These are phyloP conservation scores for Backusella circina DNA, from an alignment of 192 early-diverging fungal genomes.

Conservation along the genomic window DNA sequence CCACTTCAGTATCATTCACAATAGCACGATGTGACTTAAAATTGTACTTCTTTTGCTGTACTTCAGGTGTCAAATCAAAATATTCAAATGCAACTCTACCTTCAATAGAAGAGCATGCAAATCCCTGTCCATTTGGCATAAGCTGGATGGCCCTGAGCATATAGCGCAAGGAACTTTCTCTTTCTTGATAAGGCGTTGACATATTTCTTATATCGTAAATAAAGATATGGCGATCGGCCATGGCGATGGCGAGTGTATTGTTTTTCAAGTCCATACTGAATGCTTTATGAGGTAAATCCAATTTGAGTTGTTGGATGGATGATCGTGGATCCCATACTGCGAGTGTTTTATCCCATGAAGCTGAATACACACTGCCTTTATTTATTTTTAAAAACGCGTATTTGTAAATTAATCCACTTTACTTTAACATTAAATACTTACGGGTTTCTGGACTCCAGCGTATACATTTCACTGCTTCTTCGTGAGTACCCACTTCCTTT, in stretches of 20 bases:
- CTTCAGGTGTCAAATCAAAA: conserved; percentile 67
- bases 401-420: background rate
- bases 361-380: conserved; percentile 69
- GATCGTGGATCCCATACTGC: conserved; percentile 73
- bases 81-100: conserved; percentile 93
- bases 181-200: conserved; percentile 60
- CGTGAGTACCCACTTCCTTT: conserved; percentile 71
- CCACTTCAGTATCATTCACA: conserved; percentile 71
- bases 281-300: conserved; percentile 71
- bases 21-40: conserved; percentile 95
- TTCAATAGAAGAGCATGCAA: conserved; percentile 89
- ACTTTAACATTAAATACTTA: conserved; percentile 10
- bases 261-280: conserved; percentile 78
- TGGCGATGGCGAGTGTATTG: conserved; percentile 78
- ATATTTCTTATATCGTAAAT: conserved; percentile 89
- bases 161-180: conserved; percentile 83
- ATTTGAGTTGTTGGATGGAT: conserved; percentile 23
- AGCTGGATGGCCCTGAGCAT: conserved; percentile 82
- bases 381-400: background rate
- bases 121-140: conserved; percentile 85
- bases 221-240: conserved; percentile 70
- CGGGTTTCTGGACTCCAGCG: conserved; percentile 51
- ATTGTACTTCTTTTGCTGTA: conserved; percentile 82
- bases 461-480: conserved; percentile 70
- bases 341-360: conserved; percentile 89